These are phyloP conservation scores for Vitis hybrid DNA, from an alignment of 177 flowering plant species.

Conservation along the genomic window DNA sequence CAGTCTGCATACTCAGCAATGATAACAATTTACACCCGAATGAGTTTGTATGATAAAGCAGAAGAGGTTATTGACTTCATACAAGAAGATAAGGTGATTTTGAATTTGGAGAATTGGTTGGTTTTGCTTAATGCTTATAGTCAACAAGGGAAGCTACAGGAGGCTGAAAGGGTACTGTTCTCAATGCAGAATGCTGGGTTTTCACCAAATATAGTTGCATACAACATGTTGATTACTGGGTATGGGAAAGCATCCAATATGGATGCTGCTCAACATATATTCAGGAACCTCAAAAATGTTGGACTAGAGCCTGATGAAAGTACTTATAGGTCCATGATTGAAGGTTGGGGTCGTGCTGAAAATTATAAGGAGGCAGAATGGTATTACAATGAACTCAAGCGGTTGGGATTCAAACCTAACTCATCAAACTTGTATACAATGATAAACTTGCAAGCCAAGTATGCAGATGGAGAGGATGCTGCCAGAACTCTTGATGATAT, in stretches of 20 bases:
- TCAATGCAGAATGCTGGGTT: constrained; percentile 66
- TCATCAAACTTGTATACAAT: constrained; percentile 81
- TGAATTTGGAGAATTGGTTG: constrained; percentile 84
- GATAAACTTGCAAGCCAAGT: constrained; percentile 72
- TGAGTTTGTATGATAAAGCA: constrained; percentile 66
- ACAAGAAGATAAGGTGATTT: constrained; percentile 55
- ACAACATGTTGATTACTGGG: constrained; percentile 89
- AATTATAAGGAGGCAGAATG: constrained; percentile 54
- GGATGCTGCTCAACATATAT: constrained; percentile 57
- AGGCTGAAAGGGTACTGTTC: constrained; percentile 56
- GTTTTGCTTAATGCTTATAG: constrained; percentile 79
- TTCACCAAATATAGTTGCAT: constrained; percentile 71
- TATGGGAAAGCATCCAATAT: constrained; percentile 72
- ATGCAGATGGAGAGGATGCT: constrained; percentile 68
- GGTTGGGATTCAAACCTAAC: constrained; percentile 61
- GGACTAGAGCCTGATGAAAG: constrained; percentile 86
- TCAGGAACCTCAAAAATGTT: constrained; percentile 35
- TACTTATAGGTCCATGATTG: constrained; percentile 88
- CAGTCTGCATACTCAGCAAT: constrained; percentile 80
- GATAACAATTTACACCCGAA: constrained; percentile 86
- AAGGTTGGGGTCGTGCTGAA: constrained; percentile 86
- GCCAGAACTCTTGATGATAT: constrained; percentile 62
- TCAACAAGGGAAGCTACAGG: constrained; percentile 81
- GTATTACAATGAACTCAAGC: constrained; percentile 65
- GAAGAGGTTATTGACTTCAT: constrained; percentile 62